These are phyloP conservation scores for Scheffersomyces spartinae DNA, from an alignment of 805 yeast genomes.

Conservation along the genomic window DNA sequence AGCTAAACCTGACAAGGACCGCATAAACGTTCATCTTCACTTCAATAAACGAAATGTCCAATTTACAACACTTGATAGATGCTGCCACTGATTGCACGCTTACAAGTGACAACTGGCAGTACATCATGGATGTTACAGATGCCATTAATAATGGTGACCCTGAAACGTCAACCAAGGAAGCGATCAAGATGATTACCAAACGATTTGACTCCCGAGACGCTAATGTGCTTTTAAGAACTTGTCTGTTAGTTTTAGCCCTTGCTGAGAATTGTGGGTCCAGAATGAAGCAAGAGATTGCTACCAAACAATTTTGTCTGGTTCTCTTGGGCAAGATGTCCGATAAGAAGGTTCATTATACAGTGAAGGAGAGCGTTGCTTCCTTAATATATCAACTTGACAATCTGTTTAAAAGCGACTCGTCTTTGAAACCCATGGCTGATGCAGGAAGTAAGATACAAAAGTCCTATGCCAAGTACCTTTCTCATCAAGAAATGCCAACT, in stretches of 20 bases:
- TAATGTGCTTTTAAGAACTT: constrained; percentile 24
- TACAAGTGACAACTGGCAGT: constrained; percentile 33
- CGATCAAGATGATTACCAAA: constrained; percentile 13
- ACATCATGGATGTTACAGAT: constrained; percentile 31
- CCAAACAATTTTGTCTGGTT: constrained; percentile 22
- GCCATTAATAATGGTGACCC: constrained; percentile 24
- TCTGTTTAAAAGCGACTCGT: constrained; percentile 64
- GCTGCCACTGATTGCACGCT: constrained; percentile 31
- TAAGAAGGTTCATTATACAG: constrained; percentile 47
- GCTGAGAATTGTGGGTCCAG: constrained; percentile 36
- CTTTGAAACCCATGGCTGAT: constrained; percentile 57
- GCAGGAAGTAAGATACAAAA: constrained; percentile 42
- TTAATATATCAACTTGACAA: constrained; percentile 55
- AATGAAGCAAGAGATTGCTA: constrained; percentile 32
- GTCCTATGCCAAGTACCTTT: constrained; percentile 31
- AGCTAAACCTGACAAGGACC: too few species aligned
- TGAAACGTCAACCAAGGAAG: constrained; percentile 22
- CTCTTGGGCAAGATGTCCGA: constrained; percentile 37
- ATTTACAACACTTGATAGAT: constrained; percentile 14
- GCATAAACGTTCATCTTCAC: too few species aligned
- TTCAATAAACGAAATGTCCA: background rate
- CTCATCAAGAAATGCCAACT: constrained; percentile 30
- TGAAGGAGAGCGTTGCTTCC: constrained; percentile 55
- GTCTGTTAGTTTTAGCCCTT: constrained; percentile 24
- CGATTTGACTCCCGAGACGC: constrained; percentile 25